phyloP scores from a whole-genome alignment of 2,329 filamentous ascomycete species.

The Sodiomyces alkalinus region DNA sequence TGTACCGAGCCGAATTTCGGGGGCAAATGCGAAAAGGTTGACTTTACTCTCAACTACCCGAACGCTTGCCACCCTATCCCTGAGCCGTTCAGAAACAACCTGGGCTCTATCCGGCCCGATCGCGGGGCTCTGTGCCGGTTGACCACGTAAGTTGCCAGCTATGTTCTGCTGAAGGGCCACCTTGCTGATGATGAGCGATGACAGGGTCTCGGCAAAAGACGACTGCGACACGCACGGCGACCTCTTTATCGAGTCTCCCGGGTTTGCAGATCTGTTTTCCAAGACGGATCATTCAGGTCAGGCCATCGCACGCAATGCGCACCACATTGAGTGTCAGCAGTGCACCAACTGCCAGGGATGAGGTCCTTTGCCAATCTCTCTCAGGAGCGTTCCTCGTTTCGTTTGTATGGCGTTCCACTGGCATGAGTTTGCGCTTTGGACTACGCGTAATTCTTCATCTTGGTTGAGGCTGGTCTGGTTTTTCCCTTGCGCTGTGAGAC shows the following conservation, averaged over 20 bases:
- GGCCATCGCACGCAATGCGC: neutral
- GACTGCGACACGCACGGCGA: slow-evolving; percentile 1
- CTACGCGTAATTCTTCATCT: too few species aligned
- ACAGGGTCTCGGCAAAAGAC: neutral
- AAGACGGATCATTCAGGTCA: neutral
- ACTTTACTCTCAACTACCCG: slow-evolving; percentile 1
- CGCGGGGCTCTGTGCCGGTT: slow-evolving; percentile 1
- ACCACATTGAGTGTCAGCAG: slow-evolving; percentile 1
- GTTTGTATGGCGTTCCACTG: too few species aligned
- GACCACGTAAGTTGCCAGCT: neutral
- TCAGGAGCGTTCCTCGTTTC: too few species aligned
- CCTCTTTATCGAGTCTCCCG: slow-evolving; percentile 1
- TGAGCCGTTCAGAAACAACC: neutral
- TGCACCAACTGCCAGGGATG: slow-evolving; percentile 2
- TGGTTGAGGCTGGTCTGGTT: too few species aligned
- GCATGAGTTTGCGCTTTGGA: too few species aligned
- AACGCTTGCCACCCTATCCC: slow-evolving; percentile 1
- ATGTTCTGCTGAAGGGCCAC: neutral
- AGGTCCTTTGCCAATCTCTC: too few species aligned
- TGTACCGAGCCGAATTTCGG: neutral
- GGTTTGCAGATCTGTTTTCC: neutral
- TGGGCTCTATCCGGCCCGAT: slow-evolving; percentile 1
- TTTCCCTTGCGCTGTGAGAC: too few species aligned
- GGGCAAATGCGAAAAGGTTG: neutral
- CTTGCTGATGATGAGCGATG: neutral